phyloP scores from a whole-genome alignment of 805 yeast species.

The Scheffersomyces amazonensis region DNA sequence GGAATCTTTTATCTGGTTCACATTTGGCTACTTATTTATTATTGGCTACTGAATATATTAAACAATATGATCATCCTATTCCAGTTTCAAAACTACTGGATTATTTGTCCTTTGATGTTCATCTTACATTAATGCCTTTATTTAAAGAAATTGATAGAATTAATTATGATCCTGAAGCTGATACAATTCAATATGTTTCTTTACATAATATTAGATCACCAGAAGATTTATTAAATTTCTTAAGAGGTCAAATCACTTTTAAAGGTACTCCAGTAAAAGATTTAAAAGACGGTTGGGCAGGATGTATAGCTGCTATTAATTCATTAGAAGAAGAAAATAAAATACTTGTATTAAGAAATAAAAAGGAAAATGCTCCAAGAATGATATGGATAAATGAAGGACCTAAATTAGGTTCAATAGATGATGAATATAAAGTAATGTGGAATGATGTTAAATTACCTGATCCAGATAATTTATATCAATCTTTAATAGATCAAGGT shows the following conservation, averaged over 20 bases:
- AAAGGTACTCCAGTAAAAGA: conserved; percentile 84
- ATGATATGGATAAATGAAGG: conserved; percentile 88
- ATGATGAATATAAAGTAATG: conserved; percentile 75
- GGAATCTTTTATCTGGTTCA: conserved; percentile 38
- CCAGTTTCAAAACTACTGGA: conserved; percentile 61
- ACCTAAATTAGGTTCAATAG: conserved; percentile 67
- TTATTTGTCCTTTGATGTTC: conserved; percentile 62
- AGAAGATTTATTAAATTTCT: conserved; percentile 69
- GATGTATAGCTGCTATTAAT: conserved; percentile 74
- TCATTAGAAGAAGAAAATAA: conserved; percentile 75
- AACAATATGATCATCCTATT: conserved; percentile 68
- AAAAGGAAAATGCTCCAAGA: conserved; percentile 92
- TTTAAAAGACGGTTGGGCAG: conserved; percentile 90
- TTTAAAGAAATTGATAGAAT: conserved; percentile 76
- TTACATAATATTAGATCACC: conserved; percentile 82
- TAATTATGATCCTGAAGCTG: conserved; percentile 55
- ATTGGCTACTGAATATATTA: conserved; percentile 88
- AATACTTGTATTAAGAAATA: conserved; percentile 80
- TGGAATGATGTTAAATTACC: conserved; percentile 85
- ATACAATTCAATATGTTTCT: conserved; percentile 82
- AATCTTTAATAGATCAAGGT: conserved; percentile 75
- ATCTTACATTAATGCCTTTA: conserved; percentile 63
- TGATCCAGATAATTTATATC: conserved; percentile 75
- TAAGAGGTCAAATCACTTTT: conserved; percentile 80
- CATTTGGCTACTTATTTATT: conserved; percentile 85